Percentiles rank a stretch among this genome's conserved stretches.
Conservation (phyloP, 805 yeast genomes). For the Yarrowia phangngaensis region DNA sequence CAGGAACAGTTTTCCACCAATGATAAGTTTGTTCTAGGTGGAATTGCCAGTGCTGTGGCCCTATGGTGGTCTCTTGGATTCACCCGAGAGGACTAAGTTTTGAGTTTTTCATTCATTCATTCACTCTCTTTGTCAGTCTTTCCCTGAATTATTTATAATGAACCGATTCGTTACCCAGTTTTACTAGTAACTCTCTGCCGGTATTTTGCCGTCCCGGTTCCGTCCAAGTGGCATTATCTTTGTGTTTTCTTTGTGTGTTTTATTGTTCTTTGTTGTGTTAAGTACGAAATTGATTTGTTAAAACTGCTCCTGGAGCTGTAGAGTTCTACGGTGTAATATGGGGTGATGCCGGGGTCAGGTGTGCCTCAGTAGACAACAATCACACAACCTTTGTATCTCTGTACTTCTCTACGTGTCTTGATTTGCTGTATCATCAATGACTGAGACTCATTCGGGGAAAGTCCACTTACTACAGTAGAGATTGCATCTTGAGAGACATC, state of each 20-base stretch:
- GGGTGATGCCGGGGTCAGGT: no score
- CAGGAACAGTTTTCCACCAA: constrained; percentile 3
- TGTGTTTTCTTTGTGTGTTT: not conserved
- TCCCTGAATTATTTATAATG: constrained; percentile 19
- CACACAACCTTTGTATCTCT: no score
- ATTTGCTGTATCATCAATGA: no score
- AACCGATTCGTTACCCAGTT: constrained; percentile 26
- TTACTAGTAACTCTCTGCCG: constrained; percentile 24
- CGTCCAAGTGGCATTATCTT: constrained; percentile 11
- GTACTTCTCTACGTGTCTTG: no score
- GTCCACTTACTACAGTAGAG: no score
- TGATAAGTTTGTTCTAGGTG: constrained; percentile 39
- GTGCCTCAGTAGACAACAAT: no score
- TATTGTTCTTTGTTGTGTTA: constrained; percentile 1
- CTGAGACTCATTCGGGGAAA: no score
- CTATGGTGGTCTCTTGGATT: constrained; percentile 41
- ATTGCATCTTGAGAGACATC: no score
- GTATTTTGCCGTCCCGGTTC: constrained; percentile 18
- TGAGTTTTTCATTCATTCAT: not conserved
- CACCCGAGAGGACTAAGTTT: not conserved
- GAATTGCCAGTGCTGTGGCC: constrained; percentile 37
- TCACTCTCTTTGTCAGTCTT: not conserved
- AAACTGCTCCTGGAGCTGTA: not conserved
- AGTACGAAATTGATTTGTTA: constrained; percentile 1
- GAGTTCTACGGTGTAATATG: constrained; percentile 20